Base-by-base conservation (phyloP, 2,329 filamentous ascomycete species). In the Epicoccum sorghinum region DNA sequence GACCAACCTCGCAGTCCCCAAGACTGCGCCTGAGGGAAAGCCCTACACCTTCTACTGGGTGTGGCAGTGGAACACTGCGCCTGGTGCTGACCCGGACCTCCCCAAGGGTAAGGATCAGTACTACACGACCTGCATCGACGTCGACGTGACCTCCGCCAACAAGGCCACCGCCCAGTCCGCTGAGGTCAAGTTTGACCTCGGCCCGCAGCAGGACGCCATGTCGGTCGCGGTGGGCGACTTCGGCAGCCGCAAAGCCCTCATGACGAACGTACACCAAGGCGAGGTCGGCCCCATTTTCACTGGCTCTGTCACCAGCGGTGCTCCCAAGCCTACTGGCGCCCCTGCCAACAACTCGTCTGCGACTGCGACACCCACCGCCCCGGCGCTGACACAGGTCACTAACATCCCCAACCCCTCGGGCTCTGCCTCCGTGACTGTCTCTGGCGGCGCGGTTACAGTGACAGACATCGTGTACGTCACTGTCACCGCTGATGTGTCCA, bases 11-110 rank as follows among this genome's bases (percentile, higher is more conserved):
- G 81, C 87, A 67, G 79, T 99, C 12, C 95, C 95, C 0, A 69
- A 79, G 4, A 83, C 89, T 63, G 78, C 86, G 41, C 74, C 82
- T n/a, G 73, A 80, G 8, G 86, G 86, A 39, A 83, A 86, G 27
- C 82, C 82, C 25, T 90, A 93, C 72, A 93, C 91, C 3, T 77
- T 96, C 46, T 96, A 96, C 80, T 98, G 93, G 93, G 88, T 97
- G 40, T 98, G 95, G 95, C 89, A 96, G 74, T 99, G 92, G 91
- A 69, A 75, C 78, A 65, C 65, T 6, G 53, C 57, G 7, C 55
- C 71, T 7, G 67, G 47, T 18, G 35, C 74, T 71, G 58, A 74
- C 68, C 60, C 76, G 73, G 55, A 75, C 14, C 66, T 74, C 22
- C 74, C 74, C 0, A 62, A 82, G 8, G 76, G 76, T 58, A 82